Base-by-base conservation (phyloP, 345 rosid species). In the Citrus reticulata region DNA sequence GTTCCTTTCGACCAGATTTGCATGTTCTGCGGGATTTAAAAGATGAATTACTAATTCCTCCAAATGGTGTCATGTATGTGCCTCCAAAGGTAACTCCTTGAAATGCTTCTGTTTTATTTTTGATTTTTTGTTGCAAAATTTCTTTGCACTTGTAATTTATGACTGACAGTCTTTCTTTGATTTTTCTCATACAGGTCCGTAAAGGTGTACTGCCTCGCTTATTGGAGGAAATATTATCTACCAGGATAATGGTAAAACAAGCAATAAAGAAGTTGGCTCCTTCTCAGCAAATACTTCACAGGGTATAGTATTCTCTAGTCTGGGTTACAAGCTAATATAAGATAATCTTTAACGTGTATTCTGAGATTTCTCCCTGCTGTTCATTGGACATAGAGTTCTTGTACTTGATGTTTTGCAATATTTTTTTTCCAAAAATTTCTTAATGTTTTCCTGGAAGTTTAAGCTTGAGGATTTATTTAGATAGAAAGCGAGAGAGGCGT, bases 161-260 rank as follows among this genome's bases (percentile, higher is more conserved):
- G 22, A 46, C 60, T 63, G 7, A 75, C 22, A 27, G 24, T 71
- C 46, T 51, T 30, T 57, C 39, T 64, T 27, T 62, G 35, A 72
- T 62, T 62, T n/a, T 9, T 25, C 24, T 30, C 69, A 22, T 72
- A 68, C 86, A 95, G 99, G 87, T 87, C 57, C 90, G 91, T 58
- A 89, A 89, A 85, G 99, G 99, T 68, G 82, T 93, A 75, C 83
- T 95, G 59, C 98, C 99, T 82, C 93, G 92, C 75, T 88, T 95
- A 25, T 80, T 95, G 73, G 98, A 93, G 82, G 99, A 95, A 91
- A 93, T 95, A 86, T 83, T 93, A 80, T 91, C 98, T 27, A 93
- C 99, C 46, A 90, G 99, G 85, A 87, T 95, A 86, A 92, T 95
- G 98, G 92, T 95, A 77, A 95, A 93, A 81, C 92, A 86, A 79